Evolutionary conservation across 805 yeast genomes (phyloP), one percentile per base, ranked within the genome.

Genomic region (Suhomyces vadensis): DNA sequence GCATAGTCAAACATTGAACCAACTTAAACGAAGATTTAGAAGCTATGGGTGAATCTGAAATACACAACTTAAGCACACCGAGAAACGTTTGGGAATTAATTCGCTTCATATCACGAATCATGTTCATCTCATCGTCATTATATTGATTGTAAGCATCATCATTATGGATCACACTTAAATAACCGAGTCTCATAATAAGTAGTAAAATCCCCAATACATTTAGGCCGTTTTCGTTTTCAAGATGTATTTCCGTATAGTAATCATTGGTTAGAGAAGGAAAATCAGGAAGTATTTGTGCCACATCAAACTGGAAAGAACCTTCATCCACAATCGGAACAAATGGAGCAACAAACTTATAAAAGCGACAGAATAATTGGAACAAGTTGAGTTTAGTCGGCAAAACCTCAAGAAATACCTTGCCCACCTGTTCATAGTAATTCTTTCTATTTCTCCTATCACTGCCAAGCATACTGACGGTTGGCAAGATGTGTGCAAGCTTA

Each of bases 321-420:
- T 69, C 71, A 40, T 66, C 65, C 2, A 71, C 37, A 10, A 71
- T 51, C 2, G 74, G 70, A 16, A 68, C 55, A 40, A 71, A 65
- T 7, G 74, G 74, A 39, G 57, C 55, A n/a, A 69, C 74, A 54
- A 64, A 69, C 42, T 61, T 63, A 54, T 68, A 70, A 44, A 57
- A 71, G 23, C 68, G 58, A 37, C 56, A 50, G 36, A 65, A 57
- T 9, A 70, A 56, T 41, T 59, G 51, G 14, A 58, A 50, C 23
- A 58, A 37, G 26, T 54, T 63, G 10, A 51, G 41, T 20, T 56
- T 58, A 26, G 54, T 44, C 1, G 76, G 76, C 11, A 71, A 50
- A 1, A 69, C 50, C 40, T 53, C 50, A 10, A 65, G 33, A 1
- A 67, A 54, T 3, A 63, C 57, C n/a, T 54, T 44, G 43, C 61